phyloP scores from a whole-genome alignment of 2,329 filamentous ascomycete species.

The Fusarium torulosum region DNA sequence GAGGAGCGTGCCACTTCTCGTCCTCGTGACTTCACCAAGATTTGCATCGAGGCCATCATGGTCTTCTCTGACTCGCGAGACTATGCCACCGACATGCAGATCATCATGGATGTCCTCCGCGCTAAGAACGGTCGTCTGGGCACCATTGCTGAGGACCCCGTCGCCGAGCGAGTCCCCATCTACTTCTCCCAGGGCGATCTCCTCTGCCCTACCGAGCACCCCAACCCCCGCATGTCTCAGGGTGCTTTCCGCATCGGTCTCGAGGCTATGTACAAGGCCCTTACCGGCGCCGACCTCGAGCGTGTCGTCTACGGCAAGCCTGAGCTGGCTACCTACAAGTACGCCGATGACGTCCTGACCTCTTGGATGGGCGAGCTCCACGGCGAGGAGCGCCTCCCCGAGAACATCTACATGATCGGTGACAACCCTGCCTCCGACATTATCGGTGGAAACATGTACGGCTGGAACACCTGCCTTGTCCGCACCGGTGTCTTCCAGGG shows the following conservation, averaged over 20 bases:
- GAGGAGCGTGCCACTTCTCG: conserved; percentile 74
- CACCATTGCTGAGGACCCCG: conserved; percentile 62
- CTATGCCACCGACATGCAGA: conserved; percentile 86
- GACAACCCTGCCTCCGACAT: conserved; percentile 71
- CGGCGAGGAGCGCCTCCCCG: conserved; percentile 74
- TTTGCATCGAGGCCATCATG: conserved; percentile 87
- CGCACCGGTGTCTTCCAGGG: conserved; percentile 84
- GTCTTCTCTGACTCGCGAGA: conserved; percentile 94
- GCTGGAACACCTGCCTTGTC: conserved; percentile 84
- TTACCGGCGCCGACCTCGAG: conserved; percentile 63
- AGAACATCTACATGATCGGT: conserved; percentile 89
- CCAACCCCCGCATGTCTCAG: conserved; percentile 85
- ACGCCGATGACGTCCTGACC: conserved; percentile 70
- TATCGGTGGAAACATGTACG: conserved; percentile 80
- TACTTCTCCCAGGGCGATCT: conserved; percentile 91
- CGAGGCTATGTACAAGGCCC: conserved; percentile 78
- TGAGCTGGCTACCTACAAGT: conserved; percentile 78
- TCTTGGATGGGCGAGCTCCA: conserved; percentile 83
- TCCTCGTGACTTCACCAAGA: conserved; percentile 78
- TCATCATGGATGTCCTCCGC: conserved; percentile 83
- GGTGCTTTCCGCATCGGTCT: conserved; percentile 86
- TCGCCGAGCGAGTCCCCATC: conserved; percentile 71
- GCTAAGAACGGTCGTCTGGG: conserved; percentile 81
- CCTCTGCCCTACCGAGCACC: conserved; percentile 85
- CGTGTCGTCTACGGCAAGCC: conserved; percentile 73